phyloP scores from a whole-genome alignment of 768 basidiomycete genomes.

The Calvatia gigantea region DNA sequence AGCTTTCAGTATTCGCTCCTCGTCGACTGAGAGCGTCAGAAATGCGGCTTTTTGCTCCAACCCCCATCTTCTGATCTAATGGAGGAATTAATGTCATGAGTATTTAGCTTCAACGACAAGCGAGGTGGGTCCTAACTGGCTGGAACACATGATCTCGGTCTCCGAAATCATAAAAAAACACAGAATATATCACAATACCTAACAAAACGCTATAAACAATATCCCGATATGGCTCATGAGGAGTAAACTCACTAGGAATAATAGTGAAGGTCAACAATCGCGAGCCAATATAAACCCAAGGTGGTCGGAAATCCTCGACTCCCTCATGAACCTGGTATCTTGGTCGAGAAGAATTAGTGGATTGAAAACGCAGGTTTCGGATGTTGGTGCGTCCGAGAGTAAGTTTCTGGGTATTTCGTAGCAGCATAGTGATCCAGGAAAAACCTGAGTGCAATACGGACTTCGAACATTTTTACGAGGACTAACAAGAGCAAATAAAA shows the following conservation, averaged over 20 bases:
- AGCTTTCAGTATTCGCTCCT: conserved; percentile 36
- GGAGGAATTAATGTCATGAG: background rate
- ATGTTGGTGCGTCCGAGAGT: background rate
- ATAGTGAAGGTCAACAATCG: conserved; percentile 49
- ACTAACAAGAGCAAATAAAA: background rate
- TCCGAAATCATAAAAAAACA: conserved; percentile 66
- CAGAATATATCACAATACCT: conserved; percentile 54
- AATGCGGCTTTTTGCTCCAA: conserved; percentile 44
- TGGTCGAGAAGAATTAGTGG: background rate
- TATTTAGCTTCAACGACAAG: background rate
- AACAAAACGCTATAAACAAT: conserved; percentile 3
- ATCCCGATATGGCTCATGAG: background rate
- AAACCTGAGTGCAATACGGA: background rate
- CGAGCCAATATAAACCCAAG: conserved; percentile 55
- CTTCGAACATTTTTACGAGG: no score
- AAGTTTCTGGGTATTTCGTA: background rate
- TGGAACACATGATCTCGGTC: conserved; percentile 70
- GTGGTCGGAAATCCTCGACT: conserved; percentile 49
- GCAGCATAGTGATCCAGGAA: background rate
- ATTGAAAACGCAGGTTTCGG: background rate
- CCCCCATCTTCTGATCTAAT: conserved; percentile 58
- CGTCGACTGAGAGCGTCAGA: conserved; percentile 57
- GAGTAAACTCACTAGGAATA: conserved; percentile 46
- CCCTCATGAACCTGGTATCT: conserved; percentile 10
- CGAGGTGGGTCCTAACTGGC: conserved; percentile 41